phyloP scores from a whole-genome alignment of 805 yeast genomes.

The Candida golubevii region DNA sequence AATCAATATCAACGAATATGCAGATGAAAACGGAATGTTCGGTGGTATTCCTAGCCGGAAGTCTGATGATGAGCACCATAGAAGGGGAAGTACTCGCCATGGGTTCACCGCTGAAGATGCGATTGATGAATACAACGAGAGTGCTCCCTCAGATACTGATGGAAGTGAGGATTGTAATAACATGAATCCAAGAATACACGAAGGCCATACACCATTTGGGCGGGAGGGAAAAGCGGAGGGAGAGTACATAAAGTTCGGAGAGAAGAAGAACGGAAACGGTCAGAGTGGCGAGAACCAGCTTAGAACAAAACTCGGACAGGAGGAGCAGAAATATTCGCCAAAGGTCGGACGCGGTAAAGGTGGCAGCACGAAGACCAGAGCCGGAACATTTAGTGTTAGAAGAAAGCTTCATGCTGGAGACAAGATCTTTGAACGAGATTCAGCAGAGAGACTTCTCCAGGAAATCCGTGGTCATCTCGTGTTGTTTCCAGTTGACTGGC shows the following conservation, averaged over 20 bases:
- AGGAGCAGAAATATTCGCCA: neutral
- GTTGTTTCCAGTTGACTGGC: slow-evolving; percentile 90
- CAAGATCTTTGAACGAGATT: slow-evolving; percentile 61
- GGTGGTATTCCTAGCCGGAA: slow-evolving; percentile 4
- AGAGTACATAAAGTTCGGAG: neutral
- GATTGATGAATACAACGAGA: slow-evolving; percentile 15
- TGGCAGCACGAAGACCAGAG: slow-evolving; percentile 25
- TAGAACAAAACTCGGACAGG: slow-evolving; percentile 13
- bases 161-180: slow-evolving; percentile 2
- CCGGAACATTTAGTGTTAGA: slow-evolving; percentile 34
- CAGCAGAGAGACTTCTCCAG: slow-evolving; percentile 68
- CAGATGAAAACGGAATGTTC: slow-evolving; percentile 28
- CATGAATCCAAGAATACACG: neutral
- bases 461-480: slow-evolving; percentile 86
- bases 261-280: neutral
- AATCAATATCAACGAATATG: slow-evolving; percentile 24
- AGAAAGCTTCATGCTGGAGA: slow-evolving; percentile 37
- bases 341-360: neutral
- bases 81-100: slow-evolving; percentile 3
- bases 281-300: neutral
- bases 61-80: neutral
- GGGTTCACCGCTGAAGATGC: slow-evolving; percentile 4
- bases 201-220: neutral
- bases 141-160: slow-evolving; percentile 6
- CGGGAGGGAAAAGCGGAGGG: neutral